A percentile compares a stretch with the other conserved stretches of the same genome.
Conservation (phyloP, 2,329 filamentous ascomycete species). For the Corinectria fuckeliana region DNA sequence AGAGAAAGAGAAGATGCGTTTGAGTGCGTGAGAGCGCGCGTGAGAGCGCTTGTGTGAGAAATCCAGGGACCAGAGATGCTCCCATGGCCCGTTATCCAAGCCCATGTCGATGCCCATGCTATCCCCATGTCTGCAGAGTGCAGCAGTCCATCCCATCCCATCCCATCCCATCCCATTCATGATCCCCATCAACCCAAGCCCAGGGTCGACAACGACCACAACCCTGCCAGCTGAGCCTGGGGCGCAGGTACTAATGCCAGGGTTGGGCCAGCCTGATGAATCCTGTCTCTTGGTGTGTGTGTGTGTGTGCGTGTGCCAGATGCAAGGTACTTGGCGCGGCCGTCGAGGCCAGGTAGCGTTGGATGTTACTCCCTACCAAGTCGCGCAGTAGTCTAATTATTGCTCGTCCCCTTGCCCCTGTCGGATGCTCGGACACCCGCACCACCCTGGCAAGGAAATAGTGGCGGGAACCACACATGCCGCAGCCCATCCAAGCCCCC, state of each 20-base stretch:
- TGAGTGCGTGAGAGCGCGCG: slow-evolving; percentile 4
- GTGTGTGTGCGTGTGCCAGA: slow-evolving; percentile 18
- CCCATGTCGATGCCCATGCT: background rate
- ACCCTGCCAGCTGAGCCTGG: slow-evolving; percentile 43
- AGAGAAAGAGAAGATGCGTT: background rate
- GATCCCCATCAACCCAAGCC: slow-evolving; percentile 19
- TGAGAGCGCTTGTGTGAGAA: slow-evolving; percentile 2
- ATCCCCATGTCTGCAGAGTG: background rate
- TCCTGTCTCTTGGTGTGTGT: too few relatives aligned
- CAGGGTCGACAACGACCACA: slow-evolving; percentile 24
- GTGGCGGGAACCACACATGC: slow-evolving; percentile 36
- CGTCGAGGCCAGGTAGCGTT: background rate
- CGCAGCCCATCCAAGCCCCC: slow-evolving; percentile 38
- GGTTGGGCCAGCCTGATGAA: slow-evolving; percentile 15
- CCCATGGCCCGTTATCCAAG: too few relatives aligned
- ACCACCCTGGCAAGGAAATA: slow-evolving; percentile 31
- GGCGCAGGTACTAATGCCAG: slow-evolving; percentile 38
- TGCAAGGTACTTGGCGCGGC: slow-evolving; percentile 34
- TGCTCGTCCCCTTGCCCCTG: slow-evolving; percentile 21
- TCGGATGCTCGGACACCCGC: slow-evolving; percentile 28
- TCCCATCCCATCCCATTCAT: slow-evolving; percentile 7
- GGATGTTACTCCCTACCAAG: too few relatives aligned
- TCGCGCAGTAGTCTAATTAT: too few relatives aligned
- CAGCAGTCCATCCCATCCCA: slow-evolving; percentile 5
- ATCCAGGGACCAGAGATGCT: slow-evolving; percentile 1